Percentiles rank a stretch among this genome's conserved stretches.
These are phyloP conservation scores for Ustilago trichophora DNA, from an alignment of 1,284 basidiomycete species.

Conservation along the genomic window DNA sequence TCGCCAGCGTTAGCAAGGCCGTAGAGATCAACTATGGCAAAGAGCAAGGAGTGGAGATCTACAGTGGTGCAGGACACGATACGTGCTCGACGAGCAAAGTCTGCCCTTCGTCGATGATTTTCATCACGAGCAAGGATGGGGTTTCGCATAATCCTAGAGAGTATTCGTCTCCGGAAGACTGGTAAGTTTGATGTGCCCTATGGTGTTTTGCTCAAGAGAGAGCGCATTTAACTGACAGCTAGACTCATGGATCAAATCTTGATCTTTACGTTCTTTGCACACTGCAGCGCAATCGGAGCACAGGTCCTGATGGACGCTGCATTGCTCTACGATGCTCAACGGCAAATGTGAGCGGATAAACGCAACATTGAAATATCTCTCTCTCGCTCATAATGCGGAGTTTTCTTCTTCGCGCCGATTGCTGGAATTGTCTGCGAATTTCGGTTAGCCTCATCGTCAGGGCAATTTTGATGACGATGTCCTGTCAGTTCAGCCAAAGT, in stretches of 20 bases:
- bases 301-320: constrained; percentile 47
- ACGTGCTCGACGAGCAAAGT: constrained; percentile 42
- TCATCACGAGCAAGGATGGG: constrained; percentile 44
- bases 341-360: neutral
- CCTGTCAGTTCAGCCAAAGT: no score
- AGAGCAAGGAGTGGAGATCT: constrained; percentile 28
- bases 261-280: neutral
- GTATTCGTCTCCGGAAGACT: constrained; percentile 37
- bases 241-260: neutral
- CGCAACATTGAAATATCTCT: no score
- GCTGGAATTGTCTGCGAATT: no score
- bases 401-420: no score
- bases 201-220: no score
- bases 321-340: constrained; percentile 35
- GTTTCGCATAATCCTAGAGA: constrained; percentile 42
- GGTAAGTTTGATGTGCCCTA: constrained; percentile 12
- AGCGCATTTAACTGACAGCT: no score
- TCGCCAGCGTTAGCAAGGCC: constrained; percentile 28
- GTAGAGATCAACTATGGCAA: constrained; percentile 25
- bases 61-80: constrained; percentile 48
- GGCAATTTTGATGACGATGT: no score
- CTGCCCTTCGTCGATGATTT: constrained; percentile 44
- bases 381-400: no score
- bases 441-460: no score
- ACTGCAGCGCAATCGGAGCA: constrained; percentile 37